These are phyloP conservation scores for Trichoderma virens DNA, from an alignment of 495 filamentous ascomycete genomes.

Conservation along the genomic window DNA sequence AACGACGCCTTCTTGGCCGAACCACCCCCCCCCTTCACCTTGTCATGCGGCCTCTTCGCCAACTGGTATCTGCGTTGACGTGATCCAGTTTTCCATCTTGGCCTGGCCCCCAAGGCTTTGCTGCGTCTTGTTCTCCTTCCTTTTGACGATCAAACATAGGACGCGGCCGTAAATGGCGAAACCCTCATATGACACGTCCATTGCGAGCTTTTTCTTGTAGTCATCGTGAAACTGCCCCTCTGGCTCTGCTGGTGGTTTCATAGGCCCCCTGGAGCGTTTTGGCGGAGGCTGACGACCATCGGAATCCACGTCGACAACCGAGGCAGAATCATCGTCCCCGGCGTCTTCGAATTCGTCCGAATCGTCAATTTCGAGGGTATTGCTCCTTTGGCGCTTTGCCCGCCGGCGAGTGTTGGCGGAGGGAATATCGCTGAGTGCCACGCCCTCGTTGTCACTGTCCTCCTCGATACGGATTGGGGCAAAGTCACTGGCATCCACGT, in stretches of 20 bases:
- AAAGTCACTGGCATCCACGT: constrained; percentile 33
- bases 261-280: constrained; percentile 42
- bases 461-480: constrained; percentile 19
- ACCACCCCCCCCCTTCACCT: background rate
- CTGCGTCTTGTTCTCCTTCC: constrained; percentile 28
- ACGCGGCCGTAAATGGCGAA: constrained; percentile 91
- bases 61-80: constrained; percentile 56
- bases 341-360: constrained; percentile 8
- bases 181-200: constrained; percentile 85
- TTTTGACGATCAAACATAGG: constrained; percentile 81
- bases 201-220: constrained; percentile 81
- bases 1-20: background rate
- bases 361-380: constrained; percentile 20
- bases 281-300: constrained; percentile 26
- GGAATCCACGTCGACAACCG: constrained; percentile 13
- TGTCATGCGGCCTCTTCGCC: constrained; percentile 18
- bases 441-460: constrained; percentile 30
- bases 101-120: constrained; percentile 50
- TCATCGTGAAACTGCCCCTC: constrained; percentile 50
- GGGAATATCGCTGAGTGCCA: constrained; percentile 39
- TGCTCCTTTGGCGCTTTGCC: constrained; percentile 18
- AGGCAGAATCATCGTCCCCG: constrained; percentile 13
- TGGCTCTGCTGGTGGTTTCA: constrained; percentile 16
- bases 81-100: constrained; percentile 92
- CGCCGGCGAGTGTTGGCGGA: constrained; percentile 24